Evolutionary conservation across 768 basidiomycete species (phyloP).

Genomic region (Stropharia rugosoannulata): DNA sequence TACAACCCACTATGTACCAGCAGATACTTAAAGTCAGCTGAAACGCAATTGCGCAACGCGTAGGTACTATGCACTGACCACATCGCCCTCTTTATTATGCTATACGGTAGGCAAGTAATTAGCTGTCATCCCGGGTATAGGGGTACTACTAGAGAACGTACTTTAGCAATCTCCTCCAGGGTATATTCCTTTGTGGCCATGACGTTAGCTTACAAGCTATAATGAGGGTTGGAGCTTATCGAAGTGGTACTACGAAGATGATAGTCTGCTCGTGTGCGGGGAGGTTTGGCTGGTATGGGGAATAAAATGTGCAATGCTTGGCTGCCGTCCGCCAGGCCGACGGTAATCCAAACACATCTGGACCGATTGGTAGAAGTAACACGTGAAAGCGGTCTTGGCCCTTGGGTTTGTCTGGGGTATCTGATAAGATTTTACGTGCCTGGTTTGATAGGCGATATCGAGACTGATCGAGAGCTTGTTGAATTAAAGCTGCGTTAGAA

Average conservation of each 20-base stretch:
- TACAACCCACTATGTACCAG: conserved; percentile 65
- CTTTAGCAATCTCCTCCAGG: conserved; percentile 67
- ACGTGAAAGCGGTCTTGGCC: not conserved
- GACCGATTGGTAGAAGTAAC: not conserved
- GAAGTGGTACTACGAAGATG: not conserved
- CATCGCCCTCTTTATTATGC: conserved; percentile 87
- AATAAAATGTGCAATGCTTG: not conserved
- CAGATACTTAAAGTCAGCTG: not conserved
- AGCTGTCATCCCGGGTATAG: not conserved
- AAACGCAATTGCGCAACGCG: not conserved
- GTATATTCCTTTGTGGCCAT: conserved; percentile 38
- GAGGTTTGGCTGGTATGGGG: not conserved
- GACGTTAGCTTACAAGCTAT: not conserved
- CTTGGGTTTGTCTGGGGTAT: too few relatives aligned
- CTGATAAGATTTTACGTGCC: conserved; percentile 4
- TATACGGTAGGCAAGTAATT: conserved; percentile 26
- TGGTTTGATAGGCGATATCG: too few relatives aligned
- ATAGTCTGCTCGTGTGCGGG: not conserved
- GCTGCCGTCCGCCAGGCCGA: too few relatives aligned
- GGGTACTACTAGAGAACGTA: conserved; percentile 23
- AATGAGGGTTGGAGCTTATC: not conserved
- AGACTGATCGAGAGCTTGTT: too few relatives aligned
- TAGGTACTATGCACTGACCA: conserved; percentile 44
- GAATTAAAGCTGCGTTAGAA: too few relatives aligned
- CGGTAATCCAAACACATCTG: not conserved